Percentiles rank a stretch among this genome's conserved stretches.
These are phyloP conservation scores for Rheum nobile DNA, from an alignment of 148 eudicot genomes.

Conservation along the genomic window DNA sequence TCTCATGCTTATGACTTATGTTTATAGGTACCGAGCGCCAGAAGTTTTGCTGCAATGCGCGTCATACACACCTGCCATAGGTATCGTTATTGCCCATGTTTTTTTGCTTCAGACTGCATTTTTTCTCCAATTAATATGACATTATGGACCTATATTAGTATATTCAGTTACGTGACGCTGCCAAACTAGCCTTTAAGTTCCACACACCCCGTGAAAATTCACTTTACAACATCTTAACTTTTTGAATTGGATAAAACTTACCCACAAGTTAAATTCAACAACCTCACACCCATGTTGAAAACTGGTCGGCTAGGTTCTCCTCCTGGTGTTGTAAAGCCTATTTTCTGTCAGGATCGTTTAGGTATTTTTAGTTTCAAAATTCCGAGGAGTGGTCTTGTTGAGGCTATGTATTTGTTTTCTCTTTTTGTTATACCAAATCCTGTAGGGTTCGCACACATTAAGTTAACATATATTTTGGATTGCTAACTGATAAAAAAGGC, in stretches of 20 bases:
- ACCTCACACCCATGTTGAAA: too few species aligned
- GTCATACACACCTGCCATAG: slow-evolving; percentile 75
- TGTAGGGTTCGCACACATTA: background rate
- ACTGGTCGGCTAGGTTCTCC: too few species aligned
- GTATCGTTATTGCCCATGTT: slow-evolving; percentile 21
- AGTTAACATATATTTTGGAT: background rate
- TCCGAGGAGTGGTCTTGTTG: too few species aligned
- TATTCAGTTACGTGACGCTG: too few species aligned
- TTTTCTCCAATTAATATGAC: too few species aligned
- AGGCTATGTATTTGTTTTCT: too few species aligned
- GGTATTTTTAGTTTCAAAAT: too few species aligned
- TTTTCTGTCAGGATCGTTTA: too few species aligned
- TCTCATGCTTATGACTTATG: slow-evolving; percentile 3
- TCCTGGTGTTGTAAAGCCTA: too few species aligned
- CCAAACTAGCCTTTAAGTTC: background rate
- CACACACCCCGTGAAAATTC: background rate
- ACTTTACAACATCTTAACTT: background rate
- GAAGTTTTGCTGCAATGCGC: slow-evolving; percentile 76
- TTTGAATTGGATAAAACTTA: background rate
- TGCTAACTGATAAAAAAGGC: slow-evolving; percentile 7
- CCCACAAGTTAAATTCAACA: background rate
- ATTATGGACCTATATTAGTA: too few species aligned
- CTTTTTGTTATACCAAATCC: too few species aligned
- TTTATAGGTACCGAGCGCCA: slow-evolving; percentile 89
- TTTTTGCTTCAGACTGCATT: background rate